Conservation (phyloP, 1,284 basidiomycete species). For the Rhodotorula mucilaginosa region DNA sequence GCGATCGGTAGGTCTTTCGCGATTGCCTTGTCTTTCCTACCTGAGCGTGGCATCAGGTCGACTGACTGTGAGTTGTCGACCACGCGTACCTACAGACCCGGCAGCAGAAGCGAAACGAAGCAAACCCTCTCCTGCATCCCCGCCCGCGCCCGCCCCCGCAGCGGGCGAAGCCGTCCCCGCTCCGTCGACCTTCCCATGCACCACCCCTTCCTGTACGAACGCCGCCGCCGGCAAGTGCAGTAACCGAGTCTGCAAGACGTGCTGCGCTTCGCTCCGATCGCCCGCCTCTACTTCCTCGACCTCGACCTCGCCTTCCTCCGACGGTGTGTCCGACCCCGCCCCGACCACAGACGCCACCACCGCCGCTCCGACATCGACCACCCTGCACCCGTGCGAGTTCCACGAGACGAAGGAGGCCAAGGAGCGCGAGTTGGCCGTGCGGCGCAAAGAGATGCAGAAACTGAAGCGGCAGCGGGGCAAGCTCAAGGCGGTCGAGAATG, state of each 20-base stretch:
- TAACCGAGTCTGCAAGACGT: constrained; percentile 9
- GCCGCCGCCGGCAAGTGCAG: constrained; percentile 62
- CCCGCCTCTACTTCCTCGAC: not conserved
- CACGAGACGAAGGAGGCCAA: constrained; percentile 26
- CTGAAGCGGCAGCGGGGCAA: constrained; percentile 44
- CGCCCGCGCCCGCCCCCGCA: not conserved
- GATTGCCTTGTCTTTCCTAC: not conserved
- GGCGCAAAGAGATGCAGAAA: constrained; percentile 47
- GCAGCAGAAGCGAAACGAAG: constrained; percentile 14
- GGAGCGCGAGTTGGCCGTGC: constrained; percentile 50
- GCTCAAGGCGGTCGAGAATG: constrained; percentile 35
- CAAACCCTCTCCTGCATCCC: constrained; percentile 7
- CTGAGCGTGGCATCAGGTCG: not conserved
- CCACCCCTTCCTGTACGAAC: not conserved
- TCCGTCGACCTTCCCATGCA: not conserved
- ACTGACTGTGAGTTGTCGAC: not conserved
- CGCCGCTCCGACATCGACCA: no score
- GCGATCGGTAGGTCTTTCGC: constrained; percentile 13
- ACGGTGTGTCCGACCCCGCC: no score
- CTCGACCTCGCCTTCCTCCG: no score
- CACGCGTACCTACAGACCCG: not conserved
- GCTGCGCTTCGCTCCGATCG: not conserved
- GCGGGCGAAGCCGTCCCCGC: not conserved
- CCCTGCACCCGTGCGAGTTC: not conserved
- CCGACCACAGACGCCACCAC: constrained; percentile 54